Percentiles rank a stretch among this genome's conserved stretches.
phyloP scores from a whole-genome alignment of 2,329 filamentous ascomycete genomes.

The Canariomyces notabilis region DNA sequence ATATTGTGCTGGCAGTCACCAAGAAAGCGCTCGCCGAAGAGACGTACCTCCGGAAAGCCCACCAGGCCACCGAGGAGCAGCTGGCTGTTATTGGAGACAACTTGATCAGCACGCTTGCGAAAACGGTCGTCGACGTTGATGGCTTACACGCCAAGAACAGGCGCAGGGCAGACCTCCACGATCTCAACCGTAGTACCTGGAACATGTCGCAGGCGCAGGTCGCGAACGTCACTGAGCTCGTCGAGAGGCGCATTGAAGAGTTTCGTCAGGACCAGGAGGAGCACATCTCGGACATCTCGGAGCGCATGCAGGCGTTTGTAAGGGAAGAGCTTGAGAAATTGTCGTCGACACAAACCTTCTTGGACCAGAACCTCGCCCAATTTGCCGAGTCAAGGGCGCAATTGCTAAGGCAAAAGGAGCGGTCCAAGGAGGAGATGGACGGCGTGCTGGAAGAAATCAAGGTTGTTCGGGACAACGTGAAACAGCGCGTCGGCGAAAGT shows the following conservation, averaged over 20 bases:
- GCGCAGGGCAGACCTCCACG: constrained; percentile 78
- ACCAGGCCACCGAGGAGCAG: constrained; percentile 76
- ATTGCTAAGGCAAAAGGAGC: constrained; percentile 61
- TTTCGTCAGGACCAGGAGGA: constrained; percentile 69
- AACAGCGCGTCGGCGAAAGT: constrained; percentile 77
- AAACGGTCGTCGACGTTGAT: constrained; percentile 73
- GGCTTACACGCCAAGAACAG: constrained; percentile 81
- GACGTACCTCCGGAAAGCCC: constrained; percentile 70
- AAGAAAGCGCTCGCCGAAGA: constrained; percentile 75
- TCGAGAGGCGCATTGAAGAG: constrained; percentile 68
- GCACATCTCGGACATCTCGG: constrained; percentile 62
- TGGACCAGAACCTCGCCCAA: constrained; percentile 62
- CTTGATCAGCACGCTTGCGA: constrained; percentile 71
- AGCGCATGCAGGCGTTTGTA: constrained; percentile 73
- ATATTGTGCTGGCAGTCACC: constrained; percentile 74
- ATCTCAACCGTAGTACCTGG: constrained; percentile 75
- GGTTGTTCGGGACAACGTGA: constrained; percentile 80
- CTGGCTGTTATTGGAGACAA: constrained; percentile 68
- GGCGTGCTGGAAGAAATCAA: constrained; percentile 89
- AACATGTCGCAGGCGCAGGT: constrained; percentile 70
- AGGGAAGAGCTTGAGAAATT: constrained; percentile 68
- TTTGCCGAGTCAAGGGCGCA: constrained; percentile 65
- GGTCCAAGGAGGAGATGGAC: constrained; percentile 81
- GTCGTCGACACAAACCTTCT: constrained; percentile 61
- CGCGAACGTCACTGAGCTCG: constrained; percentile 65